Base-by-base conservation (phyloP, 495 filamentous ascomycete genomes). In the Bacidia rubella region DNA sequence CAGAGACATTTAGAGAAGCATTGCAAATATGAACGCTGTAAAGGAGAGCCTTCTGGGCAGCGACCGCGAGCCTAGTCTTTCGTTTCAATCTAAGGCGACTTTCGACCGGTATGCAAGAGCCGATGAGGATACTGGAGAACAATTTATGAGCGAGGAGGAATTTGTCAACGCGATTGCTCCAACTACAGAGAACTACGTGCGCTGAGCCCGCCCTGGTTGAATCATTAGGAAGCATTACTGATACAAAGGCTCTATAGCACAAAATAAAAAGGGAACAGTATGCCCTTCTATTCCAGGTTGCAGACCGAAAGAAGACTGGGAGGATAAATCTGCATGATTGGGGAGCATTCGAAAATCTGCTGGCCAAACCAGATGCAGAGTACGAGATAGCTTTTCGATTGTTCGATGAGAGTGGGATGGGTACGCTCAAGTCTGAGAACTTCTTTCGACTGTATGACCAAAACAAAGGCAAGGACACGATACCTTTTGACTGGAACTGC, bases 361-460 rank as follows among this genome's bases (percentile, higher is more conserved):
- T 98, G 32, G 76, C 77, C 47, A 96, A 95, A 65, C 88, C 92
- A 55, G 92, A 97, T 57, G 93, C 92, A 61, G 93, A 98, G 66
- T 98, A 98, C 65, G 90, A 98, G 68, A 96, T 98, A 57, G 90
- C 90, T 3, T 98, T 96, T 70, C 85, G 93, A 52, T 76, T 97
- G 24, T 98, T 98, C 68, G 92, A 97, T 59, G 67, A 83, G 55
- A 78, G 92, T 23, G 79, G 85, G 32, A 83, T 77, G 20, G 92
- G 92, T 2, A 75, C 71, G 20, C 86, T 98, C 60, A 88, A 86
- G 60, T 95, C 87, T 59, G 86, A 93, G 1, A 78, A 87, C 60
- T 88, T 98, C 67, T 75, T 83, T 60, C 73, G 75, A 29, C 42
- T 89, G 29, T 95, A 90, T 66, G 81, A 87, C 61, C 70, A 77